Evolutionary conservation across 2,329 filamentous ascomycete species (phyloP).

Genomic region (Juglanconis oblonga): DNA sequence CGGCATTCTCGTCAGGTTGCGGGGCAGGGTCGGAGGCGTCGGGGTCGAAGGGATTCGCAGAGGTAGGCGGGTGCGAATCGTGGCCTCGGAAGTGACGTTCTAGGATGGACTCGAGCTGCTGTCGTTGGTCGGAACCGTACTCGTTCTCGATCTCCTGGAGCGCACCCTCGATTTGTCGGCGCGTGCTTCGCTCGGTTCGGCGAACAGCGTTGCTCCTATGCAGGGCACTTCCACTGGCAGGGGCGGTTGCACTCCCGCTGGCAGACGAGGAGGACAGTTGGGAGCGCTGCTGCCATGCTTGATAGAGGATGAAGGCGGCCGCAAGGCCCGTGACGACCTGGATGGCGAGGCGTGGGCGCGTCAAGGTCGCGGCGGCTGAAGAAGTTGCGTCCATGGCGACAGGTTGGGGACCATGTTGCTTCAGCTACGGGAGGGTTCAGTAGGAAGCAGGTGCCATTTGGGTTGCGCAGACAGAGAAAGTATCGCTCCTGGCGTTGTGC

Average conservation of each 20-base stretch:
- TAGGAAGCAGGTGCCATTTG: constrained; percentile 6
- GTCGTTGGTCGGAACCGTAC: constrained; percentile 16
- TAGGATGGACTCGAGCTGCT: constrained; percentile 13
- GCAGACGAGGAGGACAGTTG: constrained; percentile 24
- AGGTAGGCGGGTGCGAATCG: not conserved
- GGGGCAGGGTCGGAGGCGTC: constrained; percentile 37
- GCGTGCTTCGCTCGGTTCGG: constrained; percentile 16
- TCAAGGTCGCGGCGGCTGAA: constrained; percentile 50
- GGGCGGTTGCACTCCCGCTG: constrained; percentile 19
- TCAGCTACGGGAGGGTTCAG: constrained; percentile 1
- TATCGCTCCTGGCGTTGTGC: not conserved
- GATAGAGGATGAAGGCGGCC: constrained; percentile 56
- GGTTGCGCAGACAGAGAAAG: not conserved
- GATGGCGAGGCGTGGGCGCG: constrained; percentile 53
- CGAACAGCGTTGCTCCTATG: constrained; percentile 68
- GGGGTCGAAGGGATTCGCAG: constrained; percentile 36
- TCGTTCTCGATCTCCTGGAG: constrained; percentile 23
- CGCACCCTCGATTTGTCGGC: constrained; percentile 29
- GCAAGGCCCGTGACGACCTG: constrained; percentile 54
- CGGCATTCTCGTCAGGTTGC: constrained; percentile 41
- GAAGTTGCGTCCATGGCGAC: constrained; percentile 24
- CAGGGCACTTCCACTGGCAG: constrained; percentile 35
- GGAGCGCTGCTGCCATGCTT: constrained; percentile 46
- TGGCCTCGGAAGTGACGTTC: constrained; percentile 7
- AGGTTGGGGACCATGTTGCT: constrained; percentile 15